phyloP scores from a whole-genome alignment of 805 yeast genomes.

The Lachancea lanzarotensis region DNA sequence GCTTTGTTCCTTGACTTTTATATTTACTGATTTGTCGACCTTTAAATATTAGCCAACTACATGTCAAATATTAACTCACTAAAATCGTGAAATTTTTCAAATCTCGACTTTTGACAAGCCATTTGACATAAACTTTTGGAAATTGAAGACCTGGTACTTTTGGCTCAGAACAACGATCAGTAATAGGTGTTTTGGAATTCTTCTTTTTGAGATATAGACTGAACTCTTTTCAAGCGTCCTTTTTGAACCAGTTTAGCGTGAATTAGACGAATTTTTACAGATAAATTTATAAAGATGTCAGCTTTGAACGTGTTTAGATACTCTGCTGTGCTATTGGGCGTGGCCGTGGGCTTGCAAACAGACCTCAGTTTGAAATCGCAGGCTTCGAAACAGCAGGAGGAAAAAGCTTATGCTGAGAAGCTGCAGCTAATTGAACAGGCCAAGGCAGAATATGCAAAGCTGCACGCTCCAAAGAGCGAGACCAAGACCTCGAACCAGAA shows the following conservation, averaged over 20 bases:
- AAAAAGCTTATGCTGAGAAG: constrained; percentile 53
- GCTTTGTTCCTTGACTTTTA: not conserved
- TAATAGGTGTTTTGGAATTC: too few species aligned
- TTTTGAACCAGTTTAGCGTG: not conserved
- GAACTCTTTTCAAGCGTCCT: not conserved
- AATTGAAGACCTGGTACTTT: too few species aligned
- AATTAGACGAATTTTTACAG: too few species aligned
- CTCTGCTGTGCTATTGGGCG: constrained; percentile 83
- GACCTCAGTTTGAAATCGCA: constrained; percentile 59
- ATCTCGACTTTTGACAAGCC: not conserved
- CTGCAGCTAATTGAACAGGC: constrained; percentile 80
- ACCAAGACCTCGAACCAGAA: constrained; percentile 39
- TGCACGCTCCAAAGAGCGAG: constrained; percentile 38
- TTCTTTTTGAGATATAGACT: not conserved
- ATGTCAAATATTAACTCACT: not conserved
- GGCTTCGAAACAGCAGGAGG: constrained; percentile 53
- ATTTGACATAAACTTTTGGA: too few species aligned
- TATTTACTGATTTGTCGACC: not conserved
- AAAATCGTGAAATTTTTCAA: not conserved
- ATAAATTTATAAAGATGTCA: too few species aligned
- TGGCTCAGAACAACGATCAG: too few species aligned
- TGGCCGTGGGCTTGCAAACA: constrained; percentile 82
- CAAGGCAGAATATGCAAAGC: constrained; percentile 76
- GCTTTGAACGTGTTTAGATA: constrained; percentile 74
- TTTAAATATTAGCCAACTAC: not conserved